These are phyloP conservation scores for Umbelopsis sp. DNA, from an alignment of 192 early-diverging fungal genomes.

Conservation along the genomic window DNA sequence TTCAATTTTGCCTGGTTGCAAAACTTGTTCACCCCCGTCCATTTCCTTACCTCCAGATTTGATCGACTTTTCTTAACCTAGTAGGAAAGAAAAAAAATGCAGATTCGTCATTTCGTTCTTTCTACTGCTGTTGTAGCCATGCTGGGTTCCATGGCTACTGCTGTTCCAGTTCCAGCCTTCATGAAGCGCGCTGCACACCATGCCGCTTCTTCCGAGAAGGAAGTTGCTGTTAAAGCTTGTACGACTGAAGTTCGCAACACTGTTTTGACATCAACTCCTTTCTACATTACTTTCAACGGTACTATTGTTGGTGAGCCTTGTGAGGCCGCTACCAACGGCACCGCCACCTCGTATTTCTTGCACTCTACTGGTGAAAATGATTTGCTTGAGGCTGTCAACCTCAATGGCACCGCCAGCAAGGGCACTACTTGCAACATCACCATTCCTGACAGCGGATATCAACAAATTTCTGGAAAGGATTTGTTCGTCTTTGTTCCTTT, in stretches of 20 bases:
- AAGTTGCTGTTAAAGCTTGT: background rate
- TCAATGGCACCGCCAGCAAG: constrained; percentile 11
- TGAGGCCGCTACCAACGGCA: background rate
- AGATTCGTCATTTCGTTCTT: constrained; percentile 19
- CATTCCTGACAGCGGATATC: constrained; percentile 6
- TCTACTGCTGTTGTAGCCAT: constrained; percentile 14
- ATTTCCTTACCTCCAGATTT: constrained; percentile 2
- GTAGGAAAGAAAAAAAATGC: background rate
- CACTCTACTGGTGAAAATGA: background rate
- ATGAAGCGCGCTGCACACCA: background rate
- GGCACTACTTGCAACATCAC: constrained; percentile 11
- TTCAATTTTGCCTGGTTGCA: constrained; percentile 16
- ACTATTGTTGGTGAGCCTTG: background rate
- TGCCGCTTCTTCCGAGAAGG: background rate
- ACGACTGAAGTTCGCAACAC: background rate
- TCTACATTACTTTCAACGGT: constrained; percentile 21
- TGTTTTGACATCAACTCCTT: constrained; percentile 17
- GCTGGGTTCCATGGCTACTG: constrained; percentile 21
- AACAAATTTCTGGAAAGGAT: background rate
- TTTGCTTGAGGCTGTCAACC: constrained; percentile 7
- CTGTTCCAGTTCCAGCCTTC: background rate
- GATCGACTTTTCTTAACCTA: background rate
- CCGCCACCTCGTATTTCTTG: background rate
- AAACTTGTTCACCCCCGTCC: background rate
- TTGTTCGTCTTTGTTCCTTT: constrained; percentile 19